Percentiles rank a stretch among this genome's conserved stretches.
phyloP scores from a whole-genome alignment of 2,329 filamentous ascomycete genomes.

The Fonsecaea pugnacius region DNA sequence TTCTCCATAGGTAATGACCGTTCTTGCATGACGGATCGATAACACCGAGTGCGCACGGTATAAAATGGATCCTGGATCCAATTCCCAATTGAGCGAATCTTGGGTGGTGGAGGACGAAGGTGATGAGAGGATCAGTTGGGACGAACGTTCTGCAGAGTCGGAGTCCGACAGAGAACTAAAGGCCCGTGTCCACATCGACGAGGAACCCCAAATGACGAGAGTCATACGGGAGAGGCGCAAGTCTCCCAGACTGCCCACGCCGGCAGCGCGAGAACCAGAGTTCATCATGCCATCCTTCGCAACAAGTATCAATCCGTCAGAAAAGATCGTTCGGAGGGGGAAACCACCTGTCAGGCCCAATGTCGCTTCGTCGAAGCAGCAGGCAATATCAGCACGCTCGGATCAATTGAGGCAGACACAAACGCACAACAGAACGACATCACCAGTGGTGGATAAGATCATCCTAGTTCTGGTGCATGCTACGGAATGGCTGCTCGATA shows the following conservation, averaged over 20 bases:
- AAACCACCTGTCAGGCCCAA: conserved; percentile 14
- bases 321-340: conserved; percentile 20
- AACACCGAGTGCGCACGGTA: neutral
- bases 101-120: conserved; percentile 30
- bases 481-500: conserved; percentile 29
- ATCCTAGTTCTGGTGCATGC: conserved; percentile 16
- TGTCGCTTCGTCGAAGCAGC: conserved; percentile 9
- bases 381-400: neutral
- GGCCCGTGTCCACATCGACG: neutral
- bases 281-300: conserved; percentile 36
- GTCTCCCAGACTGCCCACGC: neutral
- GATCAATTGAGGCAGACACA: neutral
- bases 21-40: neutral
- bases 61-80: conserved; percentile 18
- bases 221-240: conserved; percentile 5
- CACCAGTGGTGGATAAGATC: conserved; percentile 19
- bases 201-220: conserved; percentile 2
- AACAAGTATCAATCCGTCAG: conserved; percentile 12
- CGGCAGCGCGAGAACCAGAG: conserved; percentile 25
- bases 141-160: conserved; percentile 16
- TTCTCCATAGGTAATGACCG: neutral
- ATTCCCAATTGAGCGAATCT: conserved; percentile 22
- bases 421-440: neutral
- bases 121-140: conserved; percentile 26
- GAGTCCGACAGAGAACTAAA: conserved; percentile 15